A percentile compares a stretch with the other conserved stretches of the same genome.
These are phyloP conservation scores for Boletus semigastroideus DNA, from an alignment of 1,284 basidiomycete species.

Conservation along the genomic window DNA sequence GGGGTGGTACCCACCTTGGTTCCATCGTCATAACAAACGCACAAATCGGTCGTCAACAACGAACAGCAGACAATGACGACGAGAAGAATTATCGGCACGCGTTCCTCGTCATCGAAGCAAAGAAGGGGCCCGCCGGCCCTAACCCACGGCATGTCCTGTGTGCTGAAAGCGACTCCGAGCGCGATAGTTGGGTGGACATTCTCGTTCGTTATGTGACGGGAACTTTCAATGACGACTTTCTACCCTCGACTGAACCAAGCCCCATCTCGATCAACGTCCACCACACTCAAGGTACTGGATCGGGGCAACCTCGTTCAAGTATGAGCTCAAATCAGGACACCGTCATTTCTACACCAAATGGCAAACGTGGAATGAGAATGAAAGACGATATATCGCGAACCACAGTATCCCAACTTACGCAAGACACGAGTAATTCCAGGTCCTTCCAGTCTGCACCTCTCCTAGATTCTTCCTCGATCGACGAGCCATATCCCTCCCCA, in stretches of 20 bases:
- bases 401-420: conserved; percentile 53
- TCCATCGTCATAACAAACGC: conserved; percentile 85
- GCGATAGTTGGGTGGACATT: conserved; percentile 94
- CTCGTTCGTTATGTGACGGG: conserved; percentile 84
- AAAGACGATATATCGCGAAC: conserved; percentile 67
- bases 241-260: conserved; percentile 28
- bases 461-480: conserved; percentile 23
- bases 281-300: conserved; percentile 24
- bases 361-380: conserved; percentile 37
- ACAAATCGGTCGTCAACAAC: conserved; percentile 66
- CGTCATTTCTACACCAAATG: conserved; percentile 35
- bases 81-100: conserved; percentile 96
- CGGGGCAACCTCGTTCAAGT: conserved; percentile 54
- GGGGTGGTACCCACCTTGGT: conserved; percentile 87
- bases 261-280: conserved; percentile 27
- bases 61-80: conserved; percentile 57
- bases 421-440: conserved; percentile 59
- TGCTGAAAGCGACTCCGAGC: conserved; percentile 90
- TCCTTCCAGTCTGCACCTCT: conserved; percentile 49
- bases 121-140: conserved; percentile 67
- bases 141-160: conserved; percentile 89
- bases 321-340: conserved; percentile 50
- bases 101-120: conserved; percentile 92
- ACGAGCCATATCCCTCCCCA: conserved; percentile 50
- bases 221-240: conserved; percentile 64